phyloP scores from a whole-genome alignment of 108 stramenopile species.

The Conticribra guillardii region DNA sequence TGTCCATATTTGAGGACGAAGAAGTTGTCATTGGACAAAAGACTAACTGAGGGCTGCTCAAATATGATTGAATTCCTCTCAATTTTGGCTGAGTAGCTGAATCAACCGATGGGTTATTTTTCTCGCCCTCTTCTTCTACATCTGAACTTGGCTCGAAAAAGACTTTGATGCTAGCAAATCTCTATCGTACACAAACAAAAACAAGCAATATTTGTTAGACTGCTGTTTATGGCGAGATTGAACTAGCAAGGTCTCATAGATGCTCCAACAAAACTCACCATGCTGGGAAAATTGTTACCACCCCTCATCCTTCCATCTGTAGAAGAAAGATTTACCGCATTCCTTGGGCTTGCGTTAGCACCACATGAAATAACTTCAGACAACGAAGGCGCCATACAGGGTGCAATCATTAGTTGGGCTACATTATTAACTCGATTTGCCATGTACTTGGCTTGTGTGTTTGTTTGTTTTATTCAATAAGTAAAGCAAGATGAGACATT shows the following conservation, averaged over 20 bases:
- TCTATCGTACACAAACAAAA: background rate
- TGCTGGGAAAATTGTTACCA: background rate
- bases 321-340: conserved; percentile 9
- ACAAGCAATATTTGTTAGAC: background rate
- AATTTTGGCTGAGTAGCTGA: background rate
- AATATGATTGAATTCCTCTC: conserved; percentile 44
- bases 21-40: conserved; percentile 31
- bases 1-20: conserved; percentile 1
- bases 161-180: conserved; percentile 12
- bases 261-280: too few species aligned
- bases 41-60: conserved; percentile 19
- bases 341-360: background rate
- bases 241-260: too few species aligned
- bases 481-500: too few species aligned
- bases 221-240: too few species aligned
- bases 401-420: conserved; percentile 84
- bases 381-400: conserved; percentile 71
- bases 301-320: conserved; percentile 5
- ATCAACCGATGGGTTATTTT: conserved; percentile 26
- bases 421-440: conserved; percentile 73
- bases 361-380: conserved; percentile 41
- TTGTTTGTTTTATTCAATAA: too few species aligned
- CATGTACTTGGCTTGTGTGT: conserved; percentile 57
- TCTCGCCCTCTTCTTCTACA: conserved; percentile 70
- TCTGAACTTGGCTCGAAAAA: conserved; percentile 60